These are phyloP conservation scores for Colletotrichum graminicola DNA, from an alignment of 2,329 filamentous ascomycete genomes.

Conservation along the genomic window DNA sequence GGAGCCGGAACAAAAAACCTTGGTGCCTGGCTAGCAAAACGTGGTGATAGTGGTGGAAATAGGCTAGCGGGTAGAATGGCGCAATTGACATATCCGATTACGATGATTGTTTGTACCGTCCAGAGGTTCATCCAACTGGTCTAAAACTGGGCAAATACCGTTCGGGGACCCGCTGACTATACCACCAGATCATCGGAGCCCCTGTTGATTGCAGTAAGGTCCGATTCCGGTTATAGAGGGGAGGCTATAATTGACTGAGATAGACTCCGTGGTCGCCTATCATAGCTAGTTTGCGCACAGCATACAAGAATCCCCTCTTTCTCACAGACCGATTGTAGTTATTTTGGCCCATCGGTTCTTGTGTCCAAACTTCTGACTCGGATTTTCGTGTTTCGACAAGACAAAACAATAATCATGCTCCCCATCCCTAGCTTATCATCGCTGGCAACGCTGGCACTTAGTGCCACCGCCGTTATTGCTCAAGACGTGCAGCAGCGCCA, in stretches of 20 bases:
- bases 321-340: background rate
- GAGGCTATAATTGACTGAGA: background rate
- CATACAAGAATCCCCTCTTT: slow-evolving; percentile 1
- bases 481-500: slow-evolving; percentile 25
- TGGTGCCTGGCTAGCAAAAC: background rate
- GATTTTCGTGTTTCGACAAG: background rate
- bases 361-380: background rate
- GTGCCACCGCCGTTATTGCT: slow-evolving; percentile 14
- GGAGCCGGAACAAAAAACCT: background rate
- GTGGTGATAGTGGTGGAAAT: slow-evolving; percentile 14
- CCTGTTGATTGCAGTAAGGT: background rate
- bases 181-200: slow-evolving; percentile 1
- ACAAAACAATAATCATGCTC: slow-evolving; percentile 3
- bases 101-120: slow-evolving; percentile 18
- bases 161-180: slow-evolving; percentile 11
- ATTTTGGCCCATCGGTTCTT: no score
- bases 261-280: background rate
- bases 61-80: slow-evolving; percentile 22
- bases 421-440: slow-evolving; percentile 5
- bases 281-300: background rate
- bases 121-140: background rate
- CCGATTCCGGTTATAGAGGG: background rate
- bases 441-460: slow-evolving; percentile 19
- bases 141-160: slow-evolving; percentile 13
- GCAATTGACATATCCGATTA: slow-evolving; percentile 31